A percentile compares a stretch with the other conserved stretches of the same genome.
Evolutionary conservation across 2,329 filamentous ascomycete species (phyloP).

Genomic region (Ophiosphaerella korrae): DNA sequence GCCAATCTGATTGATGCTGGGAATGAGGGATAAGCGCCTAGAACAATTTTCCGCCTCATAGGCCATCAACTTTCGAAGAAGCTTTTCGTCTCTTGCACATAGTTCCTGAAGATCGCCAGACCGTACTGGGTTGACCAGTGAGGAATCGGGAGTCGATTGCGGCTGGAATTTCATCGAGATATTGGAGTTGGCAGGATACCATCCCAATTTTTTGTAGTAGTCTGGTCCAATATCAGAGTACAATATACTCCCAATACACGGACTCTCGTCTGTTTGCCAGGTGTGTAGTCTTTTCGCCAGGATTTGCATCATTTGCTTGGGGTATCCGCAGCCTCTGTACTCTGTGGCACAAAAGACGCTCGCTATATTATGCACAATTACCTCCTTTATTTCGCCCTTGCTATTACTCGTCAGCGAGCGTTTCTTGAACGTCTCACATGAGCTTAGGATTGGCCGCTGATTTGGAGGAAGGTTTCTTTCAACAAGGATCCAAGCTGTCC

Average conservation of each 20-base stretch:
- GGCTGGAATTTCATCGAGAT: conserved; percentile 67
- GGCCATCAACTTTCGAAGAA: conserved; percentile 59
- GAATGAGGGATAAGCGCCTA: conserved; percentile 66
- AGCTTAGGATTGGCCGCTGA: conserved; percentile 54
- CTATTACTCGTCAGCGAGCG: conserved; percentile 46
- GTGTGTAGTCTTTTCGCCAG: conserved; percentile 58
- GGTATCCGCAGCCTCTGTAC: conserved; percentile 73
- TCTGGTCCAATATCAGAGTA: conserved; percentile 83
- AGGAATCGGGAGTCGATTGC: conserved; percentile 1
- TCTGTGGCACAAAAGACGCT: conserved; percentile 72
- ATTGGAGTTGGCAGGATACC: conserved; percentile 70
- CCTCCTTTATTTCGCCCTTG: conserved; percentile 56
- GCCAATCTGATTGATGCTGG: conserved; percentile 66
- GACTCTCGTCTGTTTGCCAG: conserved; percentile 50
- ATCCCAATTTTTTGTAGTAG: conserved; percentile 77
- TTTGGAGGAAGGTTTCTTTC: conserved; percentile 46
- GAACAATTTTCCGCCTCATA: conserved; percentile 41
- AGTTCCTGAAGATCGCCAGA: conserved; percentile 64
- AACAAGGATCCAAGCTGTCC: conserved; percentile 63
- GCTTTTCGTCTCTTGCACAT: conserved; percentile 65
- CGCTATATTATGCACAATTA: conserved; percentile 71
- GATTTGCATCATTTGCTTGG: conserved; percentile 74
- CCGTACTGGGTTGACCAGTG: conserved; percentile 52
- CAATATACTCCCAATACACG: conserved; percentile 70
- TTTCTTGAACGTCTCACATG: conserved; percentile 60